Conservation (phyloP, 495 filamentous ascomycete species). For the Letharia lupina region DNA sequence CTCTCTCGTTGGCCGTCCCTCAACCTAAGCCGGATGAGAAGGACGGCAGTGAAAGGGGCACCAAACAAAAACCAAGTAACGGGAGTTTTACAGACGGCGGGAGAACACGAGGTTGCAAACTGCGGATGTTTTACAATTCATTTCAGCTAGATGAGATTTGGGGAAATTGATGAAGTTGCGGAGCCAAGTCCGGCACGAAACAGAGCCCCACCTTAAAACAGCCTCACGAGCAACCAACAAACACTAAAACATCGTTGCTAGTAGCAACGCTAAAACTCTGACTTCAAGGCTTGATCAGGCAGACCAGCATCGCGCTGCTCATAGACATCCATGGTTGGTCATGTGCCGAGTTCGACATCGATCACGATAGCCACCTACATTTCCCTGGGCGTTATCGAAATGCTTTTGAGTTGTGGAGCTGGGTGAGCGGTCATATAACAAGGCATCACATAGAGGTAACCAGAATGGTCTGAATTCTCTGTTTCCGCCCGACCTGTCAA, state of each 20-base stretch:
- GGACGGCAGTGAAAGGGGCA: not conserved
- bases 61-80: too few relatives aligned
- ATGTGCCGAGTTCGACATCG: too few relatives aligned
- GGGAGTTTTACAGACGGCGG: not conserved
- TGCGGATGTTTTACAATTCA: not conserved
- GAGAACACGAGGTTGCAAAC: not conserved
- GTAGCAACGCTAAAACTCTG: too few relatives aligned
- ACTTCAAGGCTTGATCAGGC: not conserved
- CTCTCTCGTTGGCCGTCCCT: not conserved
- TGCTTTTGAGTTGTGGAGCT: not conserved
- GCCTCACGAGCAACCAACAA: too few relatives aligned
- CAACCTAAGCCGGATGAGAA: not conserved
- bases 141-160: too few relatives aligned
- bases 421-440: too few relatives aligned
- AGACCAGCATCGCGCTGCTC: not conserved
- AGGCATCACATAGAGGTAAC: not conserved
- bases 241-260: too few relatives aligned
- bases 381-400: not conserved
- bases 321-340: too few relatives aligned
- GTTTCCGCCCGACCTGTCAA: not conserved
- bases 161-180: too few relatives aligned
- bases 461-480: not conserved
- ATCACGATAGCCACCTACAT: not conserved
- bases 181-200: too few relatives aligned
- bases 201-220: too few relatives aligned